A percentile compares a stretch with the other conserved stretches of the same genome.
Evolutionary conservation across 306 rosid species (phyloP).

Genomic region (Vigna hirtella): DNA sequence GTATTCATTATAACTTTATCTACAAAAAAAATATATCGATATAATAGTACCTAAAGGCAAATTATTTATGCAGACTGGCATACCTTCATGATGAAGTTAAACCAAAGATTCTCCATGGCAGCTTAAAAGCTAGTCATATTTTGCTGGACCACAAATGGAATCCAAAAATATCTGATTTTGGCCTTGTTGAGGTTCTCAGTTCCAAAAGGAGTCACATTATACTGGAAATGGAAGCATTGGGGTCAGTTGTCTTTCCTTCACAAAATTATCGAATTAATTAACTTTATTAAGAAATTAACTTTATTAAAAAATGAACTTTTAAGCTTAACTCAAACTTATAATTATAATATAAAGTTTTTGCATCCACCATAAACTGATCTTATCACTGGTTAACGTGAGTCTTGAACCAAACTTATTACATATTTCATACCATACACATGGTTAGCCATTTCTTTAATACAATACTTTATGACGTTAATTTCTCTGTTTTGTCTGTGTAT

Average conservation of each 20-base stretch:
- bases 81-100: slow-evolving; percentile 75
- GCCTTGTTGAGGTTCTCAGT: slow-evolving; percentile 52
- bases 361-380: too few species aligned
- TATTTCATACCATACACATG: not conserved
- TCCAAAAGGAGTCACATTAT: slow-evolving; percentile 43
- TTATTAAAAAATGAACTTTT: too few species aligned
- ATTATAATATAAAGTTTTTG: too few species aligned
- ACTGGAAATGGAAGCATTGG: slow-evolving; percentile 56
- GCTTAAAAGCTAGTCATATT: slow-evolving; percentile 59
- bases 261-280: not conserved
- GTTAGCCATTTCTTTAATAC: not conserved
- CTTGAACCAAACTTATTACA: not conserved
- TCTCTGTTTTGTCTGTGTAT: not conserved
- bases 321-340: too few species aligned
- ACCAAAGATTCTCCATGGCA: slow-evolving; percentile 64
- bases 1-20: not conserved
- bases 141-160: slow-evolving; percentile 67
- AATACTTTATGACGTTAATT: not conserved
- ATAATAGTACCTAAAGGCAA: not conserved
- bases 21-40: not conserved
- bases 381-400: too few species aligned
- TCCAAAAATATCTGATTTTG: slow-evolving; percentile 67
- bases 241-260: slow-evolving; percentile 45
- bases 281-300: too few species aligned
- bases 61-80: slow-evolving; percentile 59